Evolutionary conservation across 2,329 filamentous ascomycete species (phyloP).

Genomic region (Trematosphaeria pertusa): DNA sequence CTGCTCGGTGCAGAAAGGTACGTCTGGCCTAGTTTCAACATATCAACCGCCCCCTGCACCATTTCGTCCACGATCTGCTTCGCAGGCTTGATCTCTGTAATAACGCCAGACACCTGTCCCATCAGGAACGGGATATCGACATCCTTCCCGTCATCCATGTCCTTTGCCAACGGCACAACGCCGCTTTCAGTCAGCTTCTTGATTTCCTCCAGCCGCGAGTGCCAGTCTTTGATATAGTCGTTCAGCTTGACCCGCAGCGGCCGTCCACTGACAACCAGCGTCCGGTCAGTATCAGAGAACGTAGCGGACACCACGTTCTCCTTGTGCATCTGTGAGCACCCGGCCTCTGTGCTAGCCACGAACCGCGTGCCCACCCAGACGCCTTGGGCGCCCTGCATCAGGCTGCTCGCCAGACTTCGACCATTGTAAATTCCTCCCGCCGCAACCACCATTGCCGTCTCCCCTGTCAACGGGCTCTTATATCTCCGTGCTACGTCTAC

Average conservation of each 20-base stretch:
- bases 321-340: slow-evolving; percentile 83
- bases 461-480: slow-evolving; percentile 72
- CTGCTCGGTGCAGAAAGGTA: slow-evolving; percentile 41
- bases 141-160: slow-evolving; percentile 82
- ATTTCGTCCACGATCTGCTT: slow-evolving; percentile 87
- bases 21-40: slow-evolving; percentile 46
- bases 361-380: slow-evolving; percentile 97
- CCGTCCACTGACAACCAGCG: slow-evolving; percentile 81
- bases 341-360: slow-evolving; percentile 82
- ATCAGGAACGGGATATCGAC: slow-evolving; percentile 88
- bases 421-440: slow-evolving; percentile 89
- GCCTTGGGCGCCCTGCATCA: slow-evolving; percentile 87
- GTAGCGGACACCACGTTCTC: slow-evolving; percentile 79
- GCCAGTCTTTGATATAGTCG: slow-evolving; percentile 84
- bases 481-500: slow-evolving; percentile 82
- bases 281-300: slow-evolving; percentile 81
- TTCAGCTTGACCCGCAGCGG: slow-evolving; percentile 83
- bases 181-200: slow-evolving; percentile 76
- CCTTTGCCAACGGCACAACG: slow-evolving; percentile 80
- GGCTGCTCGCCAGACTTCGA: slow-evolving; percentile 75
- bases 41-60: slow-evolving; percentile 62
- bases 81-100: slow-evolving; percentile 80
- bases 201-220: slow-evolving; percentile 76
- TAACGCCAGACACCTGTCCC: slow-evolving; percentile 88
- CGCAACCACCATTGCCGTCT: slow-evolving; percentile 80